Conservation (phyloP, 208 protist species). For the Acanthamoeba divionensis region DNA sequence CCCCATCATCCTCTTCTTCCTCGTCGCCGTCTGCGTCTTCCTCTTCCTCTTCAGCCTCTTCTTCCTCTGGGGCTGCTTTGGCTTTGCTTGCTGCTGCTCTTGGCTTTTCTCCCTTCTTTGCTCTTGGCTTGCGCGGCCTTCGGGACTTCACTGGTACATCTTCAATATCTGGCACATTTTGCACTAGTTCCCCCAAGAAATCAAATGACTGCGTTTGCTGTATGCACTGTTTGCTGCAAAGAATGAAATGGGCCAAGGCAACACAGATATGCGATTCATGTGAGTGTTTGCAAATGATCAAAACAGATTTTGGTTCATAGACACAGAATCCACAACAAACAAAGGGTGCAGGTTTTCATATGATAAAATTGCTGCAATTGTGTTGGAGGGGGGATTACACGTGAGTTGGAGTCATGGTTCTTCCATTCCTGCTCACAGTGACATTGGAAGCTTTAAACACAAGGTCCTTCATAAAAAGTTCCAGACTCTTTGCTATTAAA, state of each 20-base stretch:
- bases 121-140: constrained; percentile 13
- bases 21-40: not conserved
- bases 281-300: not conserved
- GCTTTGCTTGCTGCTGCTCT: not conserved
- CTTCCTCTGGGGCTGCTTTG: not conserved
- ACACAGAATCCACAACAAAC: no score
- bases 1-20: not conserved
- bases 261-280: not conserved
- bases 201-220: not conserved
- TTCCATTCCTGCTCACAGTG: not conserved
- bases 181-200: not conserved
- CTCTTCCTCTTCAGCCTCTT: no score
- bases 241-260: not conserved
- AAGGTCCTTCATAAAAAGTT: constrained; percentile 2
- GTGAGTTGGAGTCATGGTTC: not conserved
- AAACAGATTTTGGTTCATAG: no score
- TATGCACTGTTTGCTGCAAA: constrained; percentile 21
- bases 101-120: not conserved
- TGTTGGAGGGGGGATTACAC: not conserved
- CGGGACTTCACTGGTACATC: not conserved
- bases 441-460: not conserved
- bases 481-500: constrained; percentile 3
- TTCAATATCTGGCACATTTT: not conserved
- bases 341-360: no score
- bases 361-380: no score